Evolutionary conservation across 2,329 filamentous ascomycete species (phyloP), one percentile per base, ranked within the genome.

Genomic region (Diaporthe caulivora): DNA sequence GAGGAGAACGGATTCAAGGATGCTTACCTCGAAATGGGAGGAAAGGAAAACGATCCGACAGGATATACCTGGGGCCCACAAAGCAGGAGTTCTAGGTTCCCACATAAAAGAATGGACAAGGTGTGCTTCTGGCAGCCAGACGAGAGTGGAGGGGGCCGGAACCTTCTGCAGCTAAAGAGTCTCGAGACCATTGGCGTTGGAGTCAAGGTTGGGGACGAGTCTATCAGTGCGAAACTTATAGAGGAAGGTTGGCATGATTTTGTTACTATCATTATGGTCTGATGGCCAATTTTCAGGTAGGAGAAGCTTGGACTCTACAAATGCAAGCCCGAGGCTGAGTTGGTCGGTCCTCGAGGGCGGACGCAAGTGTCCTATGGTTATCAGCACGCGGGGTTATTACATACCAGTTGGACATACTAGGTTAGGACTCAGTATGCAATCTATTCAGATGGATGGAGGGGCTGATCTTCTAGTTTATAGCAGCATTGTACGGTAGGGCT

Each of bases 31-130:
- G 83, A 84, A 67, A 80, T 84, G 15, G 87, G 87, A 2, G 87
- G 87, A 0, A 58, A 76, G 2, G 88, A 89, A 73, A 84, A 85
- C 54, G 82, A 80, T 58, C 84, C 86, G 0, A 82, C 84, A 5
- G 87, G 86, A 0, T 87, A 85, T 75, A 90, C 89, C 0, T 90
- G 88, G 88, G 88, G 88, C 0, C 85, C 88, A 75, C 88, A 90
- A 81, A 74, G 84, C 83, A 10, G 77, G 83, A 2, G 82, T 82
- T 6, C 78, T 49, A 51, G 77, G 60, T 89, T 85, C 78, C 86
- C 86, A 1, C 86, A 83, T 71, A 84, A 81, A 71, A 80, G 88
- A 8, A 89, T 89, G 87, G 88, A 90, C 71, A 89, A 81, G 79
- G 82, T 89, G 17, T 81, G 85, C 47, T 86, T 83, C 75, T 81